Evolutionary conservation across 768 basidiomycete species (phyloP), one percentile per base, ranked within the genome.

Genomic region (Serendipita indica): DNA sequence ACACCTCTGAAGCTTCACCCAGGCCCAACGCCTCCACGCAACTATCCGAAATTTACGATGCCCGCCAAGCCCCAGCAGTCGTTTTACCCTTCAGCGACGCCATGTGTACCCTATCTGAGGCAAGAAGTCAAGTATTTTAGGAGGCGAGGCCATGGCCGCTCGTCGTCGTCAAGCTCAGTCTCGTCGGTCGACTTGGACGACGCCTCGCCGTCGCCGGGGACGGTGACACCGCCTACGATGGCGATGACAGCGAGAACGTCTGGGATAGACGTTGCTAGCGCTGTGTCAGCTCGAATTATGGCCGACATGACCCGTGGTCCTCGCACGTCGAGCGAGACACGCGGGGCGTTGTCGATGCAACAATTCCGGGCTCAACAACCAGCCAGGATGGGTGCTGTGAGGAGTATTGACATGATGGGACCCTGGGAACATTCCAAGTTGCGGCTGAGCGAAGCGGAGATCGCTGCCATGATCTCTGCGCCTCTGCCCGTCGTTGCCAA

Each of bases 1-100:
- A 75, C 79, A 41, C 74, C 83, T 28, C 79, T 88, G 61, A 78
- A 73, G 49, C 77, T 87, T 59, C 69, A 76, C 59, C 68, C 72
- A 34, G 85, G 83, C 13, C 83, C 83, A 3, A 74, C 78, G 27
- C 83, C 84, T 2, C 67, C 77, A n/a, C 76, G 82, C 62, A 77
- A 77, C 56, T 63, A 72, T 43, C 77, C 83, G 20, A 84, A 77
- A 65, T 82, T 86, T 69, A 76, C 72, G 13, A 72, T 87, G 63
- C 86, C 86, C 12, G 77, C 79, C n/a, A 22, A 82, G 27, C 86
- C 86, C 10, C 72, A 72, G 35, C 83, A 83, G 0, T 67, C 69
- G 3, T 70, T 73, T 30, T 54, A 54, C 32, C 49, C 49, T 4
- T n/a, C 32, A 54, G 30, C 16, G 7, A 54, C 49, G n/a, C 10